Evolutionary conservation across 2,329 filamentous ascomycete species (phyloP).

Genomic region (Ophiocordyceps unilateralis): DNA sequence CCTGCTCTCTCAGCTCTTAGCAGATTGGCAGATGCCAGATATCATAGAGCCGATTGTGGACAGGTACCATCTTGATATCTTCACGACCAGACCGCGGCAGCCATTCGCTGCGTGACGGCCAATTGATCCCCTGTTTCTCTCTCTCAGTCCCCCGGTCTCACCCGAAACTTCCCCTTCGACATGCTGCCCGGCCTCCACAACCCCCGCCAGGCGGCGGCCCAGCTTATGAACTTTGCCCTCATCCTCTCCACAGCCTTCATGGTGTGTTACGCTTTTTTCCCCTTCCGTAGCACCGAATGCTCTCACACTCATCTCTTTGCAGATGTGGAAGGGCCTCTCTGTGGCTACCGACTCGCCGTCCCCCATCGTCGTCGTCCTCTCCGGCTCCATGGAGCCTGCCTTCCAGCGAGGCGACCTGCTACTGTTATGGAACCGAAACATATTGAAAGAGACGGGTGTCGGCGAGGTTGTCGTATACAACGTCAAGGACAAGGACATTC

Average conservation of each 20-base stretch:
- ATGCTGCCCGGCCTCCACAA: conserved; percentile 59
- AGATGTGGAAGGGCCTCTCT: conserved; percentile 80
- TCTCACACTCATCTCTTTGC: not conserved
- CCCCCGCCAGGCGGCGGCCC: conserved; percentile 63
- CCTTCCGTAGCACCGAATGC: not conserved
- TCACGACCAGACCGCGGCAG: not conserved
- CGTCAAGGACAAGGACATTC: conserved; percentile 84
- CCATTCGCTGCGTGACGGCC: not conserved
- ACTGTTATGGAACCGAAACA: conserved; percentile 59
- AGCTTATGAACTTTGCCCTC: conserved; percentile 80
- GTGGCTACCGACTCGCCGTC: conserved; percentile 59
- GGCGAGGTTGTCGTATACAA: conserved; percentile 53
- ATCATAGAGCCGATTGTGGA: too few relatives aligned
- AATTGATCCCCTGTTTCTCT: not conserved
- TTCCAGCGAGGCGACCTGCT: conserved; percentile 65
- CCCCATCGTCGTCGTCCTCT: conserved; percentile 70
- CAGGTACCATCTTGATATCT: too few relatives aligned
- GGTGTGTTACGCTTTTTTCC: conserved; percentile 24
- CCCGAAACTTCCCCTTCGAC: too few relatives aligned
- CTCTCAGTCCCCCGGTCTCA: too few relatives aligned
- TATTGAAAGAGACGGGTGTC: conserved; percentile 35
- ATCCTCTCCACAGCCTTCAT: conserved; percentile 87
- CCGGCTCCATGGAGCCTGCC: conserved; percentile 69
- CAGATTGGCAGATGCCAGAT: too few relatives aligned
- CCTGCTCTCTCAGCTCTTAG: too few relatives aligned